phyloP scores from a whole-genome alignment of 257 asterid genomes.

The Pogostemon cablin region DNA sequence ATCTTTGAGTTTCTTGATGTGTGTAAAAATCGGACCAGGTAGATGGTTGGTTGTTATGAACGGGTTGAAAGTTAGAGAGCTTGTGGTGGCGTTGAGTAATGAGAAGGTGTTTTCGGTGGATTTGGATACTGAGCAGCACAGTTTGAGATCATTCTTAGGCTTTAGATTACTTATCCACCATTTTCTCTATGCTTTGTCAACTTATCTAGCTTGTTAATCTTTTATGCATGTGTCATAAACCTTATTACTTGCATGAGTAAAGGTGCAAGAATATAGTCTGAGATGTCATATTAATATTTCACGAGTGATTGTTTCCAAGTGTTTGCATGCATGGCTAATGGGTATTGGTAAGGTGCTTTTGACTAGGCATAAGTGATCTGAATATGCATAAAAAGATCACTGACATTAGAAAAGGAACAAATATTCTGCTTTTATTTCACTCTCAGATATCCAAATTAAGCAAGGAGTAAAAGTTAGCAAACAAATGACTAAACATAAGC shows the following conservation, averaged over 20 bases:
- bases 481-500: no score
- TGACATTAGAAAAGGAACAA: no score
- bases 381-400: not conserved
- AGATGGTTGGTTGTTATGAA: constrained; percentile 49
- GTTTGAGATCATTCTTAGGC: constrained; percentile 86
- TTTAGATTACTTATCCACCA: constrained; percentile 78
- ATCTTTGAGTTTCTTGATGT: constrained; percentile 51
- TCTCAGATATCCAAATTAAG: no score
- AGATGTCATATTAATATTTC: not conserved
- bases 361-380: not conserved
- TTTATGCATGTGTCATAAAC: no score
- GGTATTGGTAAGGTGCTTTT: not conserved
- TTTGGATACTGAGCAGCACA: constrained; percentile 95
- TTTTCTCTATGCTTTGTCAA: constrained; percentile 10
- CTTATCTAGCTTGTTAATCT: no score
- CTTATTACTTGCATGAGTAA: no score
- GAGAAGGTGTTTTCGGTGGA: constrained; percentile 80
- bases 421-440: no score
- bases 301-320: not conserved
- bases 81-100: constrained; percentile 60
- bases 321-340: not conserved
- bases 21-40: no score
- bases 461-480: no score
- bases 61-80: constrained; percentile 76
- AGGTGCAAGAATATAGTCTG: not conserved